These are phyloP conservation scores for Sclerospora graminicola DNA, from an alignment of 352 stramenopile genomes.

Conservation along the genomic window DNA sequence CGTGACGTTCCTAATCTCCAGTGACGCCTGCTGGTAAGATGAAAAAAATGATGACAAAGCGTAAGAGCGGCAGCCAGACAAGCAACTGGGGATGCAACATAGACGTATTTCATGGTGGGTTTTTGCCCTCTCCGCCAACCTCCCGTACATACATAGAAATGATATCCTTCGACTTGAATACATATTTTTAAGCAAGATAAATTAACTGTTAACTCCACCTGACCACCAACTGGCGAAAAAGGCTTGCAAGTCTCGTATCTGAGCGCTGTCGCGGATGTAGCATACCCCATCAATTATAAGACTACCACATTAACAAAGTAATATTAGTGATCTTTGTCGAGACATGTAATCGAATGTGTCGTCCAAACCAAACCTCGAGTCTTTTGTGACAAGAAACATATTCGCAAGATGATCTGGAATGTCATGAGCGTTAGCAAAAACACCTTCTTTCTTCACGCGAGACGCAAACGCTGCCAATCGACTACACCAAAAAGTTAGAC, in stretches of 20 bases:
- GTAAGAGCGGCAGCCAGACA: slow-evolving; percentile 17
- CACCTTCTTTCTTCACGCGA: slow-evolving; percentile 32
- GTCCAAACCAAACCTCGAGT: slow-evolving; percentile 38
- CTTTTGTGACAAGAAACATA: slow-evolving; percentile 36
- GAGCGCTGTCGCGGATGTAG: slow-evolving; percentile 40
- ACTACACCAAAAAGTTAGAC: slow-evolving; percentile 10
- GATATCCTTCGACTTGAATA: slow-evolving; percentile 25
- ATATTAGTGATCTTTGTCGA: slow-evolving; percentile 6
- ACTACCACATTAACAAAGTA: slow-evolving; percentile 7
- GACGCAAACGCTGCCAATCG: slow-evolving; percentile 37
- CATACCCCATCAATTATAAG: slow-evolving; percentile 46
- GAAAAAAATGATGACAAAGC: slow-evolving; percentile 11
- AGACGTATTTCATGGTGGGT: slow-evolving; percentile 38
- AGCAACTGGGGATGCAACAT: slow-evolving; percentile 23
- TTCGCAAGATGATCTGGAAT: slow-evolving; percentile 55
- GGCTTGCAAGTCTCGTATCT: slow-evolving; percentile 36
- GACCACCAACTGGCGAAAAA: slow-evolving; percentile 40
- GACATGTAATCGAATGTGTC: neutral
- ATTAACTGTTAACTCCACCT: slow-evolving; percentile 4
- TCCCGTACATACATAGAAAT: slow-evolving; percentile 27
- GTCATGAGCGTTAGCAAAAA: slow-evolving; percentile 41
- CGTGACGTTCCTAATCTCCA: slow-evolving; percentile 14
- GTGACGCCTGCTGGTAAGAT: slow-evolving; percentile 11
- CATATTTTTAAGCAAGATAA: slow-evolving; percentile 26
- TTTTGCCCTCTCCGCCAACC: slow-evolving; percentile 14